Percentiles rank a stretch among this genome's conserved stretches.
phyloP scores from a whole-genome alignment of 2,329 filamentous ascomycete species.

The Acrocalymma vagum region DNA sequence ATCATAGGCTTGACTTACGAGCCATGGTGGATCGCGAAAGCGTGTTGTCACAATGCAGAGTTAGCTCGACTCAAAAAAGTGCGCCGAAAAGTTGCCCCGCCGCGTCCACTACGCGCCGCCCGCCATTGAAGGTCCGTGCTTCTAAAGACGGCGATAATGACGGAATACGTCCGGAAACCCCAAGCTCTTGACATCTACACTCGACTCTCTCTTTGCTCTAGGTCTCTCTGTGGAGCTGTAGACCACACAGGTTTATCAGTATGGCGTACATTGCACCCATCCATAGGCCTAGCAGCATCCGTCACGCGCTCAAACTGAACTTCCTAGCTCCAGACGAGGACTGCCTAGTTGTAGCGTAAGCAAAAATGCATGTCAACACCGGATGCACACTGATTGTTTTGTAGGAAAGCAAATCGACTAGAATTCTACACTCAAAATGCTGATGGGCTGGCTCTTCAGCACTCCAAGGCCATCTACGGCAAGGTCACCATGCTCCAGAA shows the following conservation, averaged over 20 bases:
- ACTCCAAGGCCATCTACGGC: slow-evolving; percentile 80
- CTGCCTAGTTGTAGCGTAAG: slow-evolving; percentile 88
- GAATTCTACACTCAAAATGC: slow-evolving; percentile 79
- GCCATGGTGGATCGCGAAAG: slow-evolving; percentile 28
- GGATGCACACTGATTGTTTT: slow-evolving; percentile 16
- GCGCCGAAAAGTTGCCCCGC: slow-evolving; percentile 25
- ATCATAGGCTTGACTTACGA: slow-evolving; percentile 28
- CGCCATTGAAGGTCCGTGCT: slow-evolving; percentile 24
- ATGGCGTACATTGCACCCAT: slow-evolving; percentile 98
- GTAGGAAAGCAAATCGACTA: slow-evolving; percentile 80
- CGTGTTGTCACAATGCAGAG: slow-evolving; percentile 12
- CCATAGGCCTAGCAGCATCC: slow-evolving; percentile 88
- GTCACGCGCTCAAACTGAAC: slow-evolving; percentile 83
- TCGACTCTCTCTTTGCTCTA: not conserved
- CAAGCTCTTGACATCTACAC: slow-evolving; percentile 3
- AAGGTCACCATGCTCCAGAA: slow-evolving; percentile 86
- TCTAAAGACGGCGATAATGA: slow-evolving; percentile 36
- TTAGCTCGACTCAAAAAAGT: slow-evolving; percentile 25
- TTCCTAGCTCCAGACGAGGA: slow-evolving; percentile 79
- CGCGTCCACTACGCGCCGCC: slow-evolving; percentile 27
- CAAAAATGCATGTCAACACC: slow-evolving; percentile 1
- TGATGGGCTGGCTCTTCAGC: slow-evolving; percentile 67
- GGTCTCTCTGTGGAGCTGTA: slow-evolving; percentile 18
- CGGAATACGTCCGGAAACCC: slow-evolving; percentile 36
- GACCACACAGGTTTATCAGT: slow-evolving; percentile 11